These are phyloP conservation scores for Lactarius trivialis DNA, from an alignment of 768 basidiomycete species.

Conservation along the genomic window DNA sequence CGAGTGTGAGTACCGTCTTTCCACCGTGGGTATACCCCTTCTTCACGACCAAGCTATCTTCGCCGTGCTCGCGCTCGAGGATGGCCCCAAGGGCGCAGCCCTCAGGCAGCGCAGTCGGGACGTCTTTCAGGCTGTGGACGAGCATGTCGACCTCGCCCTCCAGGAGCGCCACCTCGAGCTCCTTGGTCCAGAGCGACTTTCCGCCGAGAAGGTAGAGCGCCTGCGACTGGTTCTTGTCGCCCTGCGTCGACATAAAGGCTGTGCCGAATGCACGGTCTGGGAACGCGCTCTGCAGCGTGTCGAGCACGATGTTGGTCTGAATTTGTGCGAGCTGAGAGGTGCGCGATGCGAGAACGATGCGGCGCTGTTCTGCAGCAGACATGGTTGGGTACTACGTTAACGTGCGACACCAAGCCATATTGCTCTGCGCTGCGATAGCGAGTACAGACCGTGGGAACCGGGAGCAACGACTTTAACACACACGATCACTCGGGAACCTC, in stretches of 20 bases:
- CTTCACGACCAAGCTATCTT: conserved; percentile 85
- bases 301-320: conserved; percentile 78
- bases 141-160: conserved; percentile 79
- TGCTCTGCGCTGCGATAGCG: background rate
- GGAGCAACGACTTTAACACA: too few species aligned
- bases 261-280: conserved; percentile 46
- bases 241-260: conserved; percentile 64
- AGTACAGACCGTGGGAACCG: background rate
- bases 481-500: conserved; percentile 2
- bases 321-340: conserved; percentile 83
- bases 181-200: conserved; percentile 94
- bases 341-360: conserved; percentile 76
- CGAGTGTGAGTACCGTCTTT: conserved; percentile 54
- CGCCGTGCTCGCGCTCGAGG: conserved; percentile 79
- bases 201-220: conserved; percentile 82
- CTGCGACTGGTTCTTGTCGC: conserved; percentile 85
- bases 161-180: conserved; percentile 81
- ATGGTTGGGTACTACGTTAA: background rate
- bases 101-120: conserved; percentile 79
- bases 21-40: conserved; percentile 39
- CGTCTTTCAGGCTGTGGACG: conserved; percentile 89
- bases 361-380: conserved; percentile 31
- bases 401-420: too few species aligned
- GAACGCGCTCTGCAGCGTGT: conserved; percentile 50
- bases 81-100: conserved; percentile 85